Base-by-base conservation (phyloP, 2,329 filamentous ascomycete genomes). In the Scytalidium lignicola region DNA sequence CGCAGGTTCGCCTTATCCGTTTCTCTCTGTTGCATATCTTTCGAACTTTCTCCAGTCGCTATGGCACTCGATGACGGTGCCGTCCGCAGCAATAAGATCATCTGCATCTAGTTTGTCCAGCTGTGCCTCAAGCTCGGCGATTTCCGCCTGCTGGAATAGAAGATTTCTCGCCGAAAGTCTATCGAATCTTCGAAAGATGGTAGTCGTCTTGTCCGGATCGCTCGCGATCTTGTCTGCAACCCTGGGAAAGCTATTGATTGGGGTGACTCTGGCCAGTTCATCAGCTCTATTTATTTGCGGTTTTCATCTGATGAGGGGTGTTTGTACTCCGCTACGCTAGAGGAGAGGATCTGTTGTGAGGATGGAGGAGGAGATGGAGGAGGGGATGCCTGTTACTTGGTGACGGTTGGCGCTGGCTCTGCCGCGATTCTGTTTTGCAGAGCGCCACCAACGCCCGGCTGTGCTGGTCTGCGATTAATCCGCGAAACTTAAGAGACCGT, bases 181-280 rank as follows among this genome's bases (percentile, higher is more conserved):
- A 26, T 59, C 55, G 43, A 58, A 59, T 3, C 56, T 51, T 28
- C 56, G 43, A 23, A 53, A 59, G 18, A 59, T 55, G 2, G 56
- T 56, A 1, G 51, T 54, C 3, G 41, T 58, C 15, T 52, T 54
- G 28, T 59, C 56, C 4, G 19, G 21, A 23, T 57, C 55, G 39
- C 37, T 48, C 10, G 43, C 48, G 19, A 57, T 55, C 23, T 54
- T 49, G 7, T 46, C 28, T 15, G 54, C 50, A 9, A 58, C 47
- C 6, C 9, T 10, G 1, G 45, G 21, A 40, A 56, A 58, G 21
- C 55, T 54, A 32, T 52, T 45, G 3, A 20, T 41, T n/a, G 46
- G 48, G 19, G 12, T 51, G 23, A 10, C 6, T 26, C 23, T 26
- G 23, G 10, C 28, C 13, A 23, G 19, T 20, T 21, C 20, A 20